Percentiles rank a stretch among this genome's conserved stretches.
Conservation (phyloP, 2,329 filamentous ascomycete species). For the Corniculantispora saksenae region DNA sequence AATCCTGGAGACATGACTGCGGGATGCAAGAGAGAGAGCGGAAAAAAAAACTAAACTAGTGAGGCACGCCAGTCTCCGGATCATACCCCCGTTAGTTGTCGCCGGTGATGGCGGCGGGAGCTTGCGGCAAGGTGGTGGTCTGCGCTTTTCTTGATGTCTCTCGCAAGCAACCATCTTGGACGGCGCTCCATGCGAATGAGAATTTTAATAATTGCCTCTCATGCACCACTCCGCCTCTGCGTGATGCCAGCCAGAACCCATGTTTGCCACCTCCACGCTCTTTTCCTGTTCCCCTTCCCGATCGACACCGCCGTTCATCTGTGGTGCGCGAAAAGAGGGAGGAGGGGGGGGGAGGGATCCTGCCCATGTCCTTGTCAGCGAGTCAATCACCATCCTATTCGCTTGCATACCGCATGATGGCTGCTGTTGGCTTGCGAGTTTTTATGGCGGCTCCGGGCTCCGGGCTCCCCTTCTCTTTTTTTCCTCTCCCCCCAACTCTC, state of each 20-base stretch:
- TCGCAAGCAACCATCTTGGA: no score
- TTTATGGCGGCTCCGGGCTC: no score
- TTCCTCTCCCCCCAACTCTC: no score
- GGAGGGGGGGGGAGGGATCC: no score
- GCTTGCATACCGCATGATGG: not conserved
- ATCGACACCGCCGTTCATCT: conserved; percentile 14
- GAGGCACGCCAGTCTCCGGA: conserved; percentile 7
- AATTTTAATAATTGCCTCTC: not conserved
- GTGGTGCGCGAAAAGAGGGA: no score
- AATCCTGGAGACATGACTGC: not conserved
- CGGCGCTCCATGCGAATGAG: not conserved
- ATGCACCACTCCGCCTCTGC: not conserved
- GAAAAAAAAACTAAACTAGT: no score
- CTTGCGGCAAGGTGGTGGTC: conserved; percentile 9
- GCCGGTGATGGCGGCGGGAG: conserved; percentile 14
- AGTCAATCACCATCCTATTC: not conserved
- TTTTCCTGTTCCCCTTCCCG: no score
- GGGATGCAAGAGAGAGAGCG: not conserved
- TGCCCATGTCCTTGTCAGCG: not conserved
- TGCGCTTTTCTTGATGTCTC: not conserved
- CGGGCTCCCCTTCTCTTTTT: no score
- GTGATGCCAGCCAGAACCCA: conserved; percentile 1
- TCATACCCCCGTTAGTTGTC: not conserved
- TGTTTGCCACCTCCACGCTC: conserved; percentile 12
- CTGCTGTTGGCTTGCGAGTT: conserved; percentile 5